Conservation (phyloP, 2,329 filamentous ascomycete species). For the Pezicula neosporulosa region DNA sequence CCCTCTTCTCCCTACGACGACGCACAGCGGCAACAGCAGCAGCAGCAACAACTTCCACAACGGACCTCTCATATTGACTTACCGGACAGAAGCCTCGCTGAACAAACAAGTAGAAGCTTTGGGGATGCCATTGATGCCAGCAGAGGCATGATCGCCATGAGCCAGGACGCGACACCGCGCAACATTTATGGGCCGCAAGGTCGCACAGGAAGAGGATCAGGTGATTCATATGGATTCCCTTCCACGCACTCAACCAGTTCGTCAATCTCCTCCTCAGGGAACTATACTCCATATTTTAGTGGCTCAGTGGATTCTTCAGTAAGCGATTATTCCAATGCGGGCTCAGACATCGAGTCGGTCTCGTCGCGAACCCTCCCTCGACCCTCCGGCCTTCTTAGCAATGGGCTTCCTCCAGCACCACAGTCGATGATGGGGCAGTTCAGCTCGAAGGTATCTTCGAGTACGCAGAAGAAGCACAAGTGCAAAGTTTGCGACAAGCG, state of each 20-base stretch:
- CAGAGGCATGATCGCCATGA: constrained; percentile 92
- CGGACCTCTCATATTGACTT: constrained; percentile 62
- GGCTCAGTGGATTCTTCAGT: constrained; percentile 81
- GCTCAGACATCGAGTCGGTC: constrained; percentile 81
- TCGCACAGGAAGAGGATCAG: constrained; percentile 63
- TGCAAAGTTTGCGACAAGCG: constrained; percentile 99
- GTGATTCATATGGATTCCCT: constrained; percentile 90
- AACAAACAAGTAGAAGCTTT: constrained; percentile 63
- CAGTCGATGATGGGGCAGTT: constrained; percentile 99
- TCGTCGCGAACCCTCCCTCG: constrained; percentile 80
- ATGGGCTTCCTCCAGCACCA: constrained; percentile 71
- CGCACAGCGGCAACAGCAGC: constrained; percentile 36
- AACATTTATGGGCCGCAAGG: constrained; percentile 76
- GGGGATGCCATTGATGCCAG: constrained; percentile 90
- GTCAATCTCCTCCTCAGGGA: constrained; percentile 82
- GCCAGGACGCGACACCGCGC: constrained; percentile 88
- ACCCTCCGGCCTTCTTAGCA: constrained; percentile 63
- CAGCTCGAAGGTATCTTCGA: constrained; percentile 92
- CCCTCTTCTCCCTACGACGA: constrained; percentile 43
- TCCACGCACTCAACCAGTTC: constrained; percentile 81
- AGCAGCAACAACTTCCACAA: constrained; percentile 41
- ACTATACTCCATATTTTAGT: constrained; percentile 80
- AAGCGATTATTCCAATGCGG: constrained; percentile 87
- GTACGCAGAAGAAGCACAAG: constrained; percentile 98
- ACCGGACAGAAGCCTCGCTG: constrained; percentile 54